phyloP scores from a whole-genome alignment of 1,284 basidiomycete species.

The Microbotryum silenes-acaulis region DNA sequence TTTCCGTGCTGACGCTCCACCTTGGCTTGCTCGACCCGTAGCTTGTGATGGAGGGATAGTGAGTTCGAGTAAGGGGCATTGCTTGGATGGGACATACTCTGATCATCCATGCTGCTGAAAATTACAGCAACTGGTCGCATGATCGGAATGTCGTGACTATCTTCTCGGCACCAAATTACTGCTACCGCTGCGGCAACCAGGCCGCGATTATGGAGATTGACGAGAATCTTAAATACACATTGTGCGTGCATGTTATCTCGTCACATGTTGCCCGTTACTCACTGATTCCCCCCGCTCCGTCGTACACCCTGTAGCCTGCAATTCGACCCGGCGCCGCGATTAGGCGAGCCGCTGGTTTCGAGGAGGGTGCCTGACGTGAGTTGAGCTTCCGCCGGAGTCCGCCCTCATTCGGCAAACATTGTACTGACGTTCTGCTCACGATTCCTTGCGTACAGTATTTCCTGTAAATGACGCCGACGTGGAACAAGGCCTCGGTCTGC shows the following conservation, averaged over 20 bases:
- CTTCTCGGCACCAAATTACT: slow-evolving; percentile 93
- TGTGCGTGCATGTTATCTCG: slow-evolving; percentile 36
- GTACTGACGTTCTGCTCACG: too few relatives aligned
- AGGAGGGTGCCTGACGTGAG: slow-evolving; percentile 80
- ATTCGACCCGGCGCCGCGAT: slow-evolving; percentile 97
- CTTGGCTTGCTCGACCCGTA: slow-evolving; percentile 1
- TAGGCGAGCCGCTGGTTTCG: slow-evolving; percentile 95
- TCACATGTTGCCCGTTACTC: slow-evolving; percentile 1
- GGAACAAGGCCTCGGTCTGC: too few relatives aligned
- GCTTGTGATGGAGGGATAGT: slow-evolving; percentile 10
- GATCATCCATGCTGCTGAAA: not conserved
- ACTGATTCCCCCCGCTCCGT: not conserved
- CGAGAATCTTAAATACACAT: slow-evolving; percentile 68
- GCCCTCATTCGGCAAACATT: too few relatives aligned
- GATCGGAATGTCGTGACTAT: slow-evolving; percentile 99
- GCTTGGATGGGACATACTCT: not conserved
- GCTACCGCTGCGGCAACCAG: slow-evolving; percentile 98
- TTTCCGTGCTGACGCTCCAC: slow-evolving; percentile 10
- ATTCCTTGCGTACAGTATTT: slow-evolving; percentile 12
- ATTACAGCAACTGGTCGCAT: slow-evolving; percentile 77
- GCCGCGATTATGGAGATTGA: slow-evolving; percentile 99
- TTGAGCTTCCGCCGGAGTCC: not conserved
- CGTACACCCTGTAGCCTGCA: slow-evolving; percentile 63
- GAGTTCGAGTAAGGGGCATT: not conserved
- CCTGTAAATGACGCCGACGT: slow-evolving; percentile 6